A percentile compares a stretch with the other conserved stretches of the same genome.
Conservation (phyloP, 225 moss, liverwort and hornwort species). For the Climacium dendroides region DNA sequence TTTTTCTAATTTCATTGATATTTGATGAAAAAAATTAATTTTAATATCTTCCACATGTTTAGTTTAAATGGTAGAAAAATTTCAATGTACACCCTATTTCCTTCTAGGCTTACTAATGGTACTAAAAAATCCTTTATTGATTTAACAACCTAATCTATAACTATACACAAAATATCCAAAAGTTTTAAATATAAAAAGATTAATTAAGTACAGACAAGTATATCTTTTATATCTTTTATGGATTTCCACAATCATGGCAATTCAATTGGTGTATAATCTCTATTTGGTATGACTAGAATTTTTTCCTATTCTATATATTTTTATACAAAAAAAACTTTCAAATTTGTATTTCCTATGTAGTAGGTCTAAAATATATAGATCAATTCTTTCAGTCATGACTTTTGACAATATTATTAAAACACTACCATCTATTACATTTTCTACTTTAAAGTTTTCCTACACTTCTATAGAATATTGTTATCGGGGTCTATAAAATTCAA, state of each 20-base stretch:
- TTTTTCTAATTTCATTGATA: neutral
- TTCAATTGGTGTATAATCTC: neutral
- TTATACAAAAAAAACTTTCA: neutral
- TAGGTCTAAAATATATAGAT: neutral
- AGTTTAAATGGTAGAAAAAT: neutral
- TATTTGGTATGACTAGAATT: neutral
- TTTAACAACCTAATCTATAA: too few relatives aligned
- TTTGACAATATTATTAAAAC: neutral
- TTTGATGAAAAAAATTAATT: neutral
- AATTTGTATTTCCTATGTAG: neutral
- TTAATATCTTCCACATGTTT: neutral
- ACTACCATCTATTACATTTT: neutral
- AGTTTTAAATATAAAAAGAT: rapidly evolving
- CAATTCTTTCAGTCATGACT: neutral
- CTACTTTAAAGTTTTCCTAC: neutral
- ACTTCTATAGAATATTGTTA: neutral
- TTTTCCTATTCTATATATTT: neutral
- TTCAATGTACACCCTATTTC: too few relatives aligned
- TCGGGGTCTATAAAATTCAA: neutral
- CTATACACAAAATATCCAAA: too few relatives aligned
- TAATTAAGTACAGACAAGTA: too few relatives aligned
- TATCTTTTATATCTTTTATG: too few relatives aligned
- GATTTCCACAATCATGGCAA: too few relatives aligned
- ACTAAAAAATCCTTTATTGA: too few relatives aligned
- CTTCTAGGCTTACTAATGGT: too few relatives aligned